A percentile compares a stretch with the other conserved stretches of the same genome.
These are phyloP conservation scores for Dalbergia cultrata DNA, from an alignment of 306 rosid genomes.

Conservation along the genomic window DNA sequence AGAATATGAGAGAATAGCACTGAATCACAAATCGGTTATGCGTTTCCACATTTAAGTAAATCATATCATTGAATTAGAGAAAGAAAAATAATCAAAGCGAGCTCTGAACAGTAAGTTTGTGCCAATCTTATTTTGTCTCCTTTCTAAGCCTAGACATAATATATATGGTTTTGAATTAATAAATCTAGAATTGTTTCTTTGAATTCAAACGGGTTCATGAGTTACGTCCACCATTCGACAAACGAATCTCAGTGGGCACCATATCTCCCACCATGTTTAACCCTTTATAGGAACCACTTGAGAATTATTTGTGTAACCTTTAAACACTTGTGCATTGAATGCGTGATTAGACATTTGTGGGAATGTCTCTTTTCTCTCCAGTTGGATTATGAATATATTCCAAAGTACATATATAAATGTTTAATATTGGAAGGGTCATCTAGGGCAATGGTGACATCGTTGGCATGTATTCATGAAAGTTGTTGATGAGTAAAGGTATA, in stretches of 20 bases:
- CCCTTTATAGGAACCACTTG: slow-evolving; percentile 33
- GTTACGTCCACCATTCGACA: slow-evolving; percentile 38
- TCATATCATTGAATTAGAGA: slow-evolving; percentile 35
- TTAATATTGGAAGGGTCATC: slow-evolving; percentile 16
- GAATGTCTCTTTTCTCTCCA: slow-evolving; percentile 40
- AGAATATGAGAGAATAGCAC: neutral
- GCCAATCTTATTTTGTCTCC: slow-evolving; percentile 27
- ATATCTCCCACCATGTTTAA: slow-evolving; percentile 46
- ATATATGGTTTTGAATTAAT: slow-evolving; percentile 34
- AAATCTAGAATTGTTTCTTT: slow-evolving; percentile 20
- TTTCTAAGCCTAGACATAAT: slow-evolving; percentile 15
- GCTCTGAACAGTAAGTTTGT: slow-evolving; percentile 14
- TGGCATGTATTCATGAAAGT: neutral
- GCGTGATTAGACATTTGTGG: slow-evolving; percentile 50
- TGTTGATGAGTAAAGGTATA: too few species aligned
- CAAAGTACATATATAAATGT: neutral
- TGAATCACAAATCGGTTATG: slow-evolving; percentile 36
- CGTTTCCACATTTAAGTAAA: slow-evolving; percentile 38
- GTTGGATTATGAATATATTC: slow-evolving; percentile 24
- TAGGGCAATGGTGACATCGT: slow-evolving; percentile 1
- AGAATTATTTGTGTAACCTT: slow-evolving; percentile 24
- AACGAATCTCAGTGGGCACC: slow-evolving; percentile 51
- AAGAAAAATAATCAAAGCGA: slow-evolving; percentile 14
- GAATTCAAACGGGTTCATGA: neutral
- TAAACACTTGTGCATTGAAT: slow-evolving; percentile 36